Evolutionary conservation across 257 asterid genomes (phyloP).

Genomic region (Rubia yunnanensis): DNA sequence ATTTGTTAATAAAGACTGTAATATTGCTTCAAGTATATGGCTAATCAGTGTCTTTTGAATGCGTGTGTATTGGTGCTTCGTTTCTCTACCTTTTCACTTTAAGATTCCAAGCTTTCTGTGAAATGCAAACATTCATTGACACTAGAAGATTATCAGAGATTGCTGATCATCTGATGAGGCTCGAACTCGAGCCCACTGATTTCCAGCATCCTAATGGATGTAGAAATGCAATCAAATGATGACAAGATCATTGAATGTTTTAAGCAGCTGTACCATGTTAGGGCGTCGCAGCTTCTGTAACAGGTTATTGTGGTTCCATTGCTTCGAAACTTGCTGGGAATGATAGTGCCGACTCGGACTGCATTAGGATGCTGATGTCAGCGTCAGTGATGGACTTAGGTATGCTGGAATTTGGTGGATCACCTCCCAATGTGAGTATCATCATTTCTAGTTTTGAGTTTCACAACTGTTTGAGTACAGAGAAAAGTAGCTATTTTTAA

Average conservation of each 20-base stretch:
- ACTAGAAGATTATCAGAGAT: not conserved
- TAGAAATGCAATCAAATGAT: not conserved
- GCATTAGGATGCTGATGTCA: conserved; percentile 61
- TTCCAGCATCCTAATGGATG: too few relatives aligned
- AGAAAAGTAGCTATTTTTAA: not conserved
- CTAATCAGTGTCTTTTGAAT: too few relatives aligned
- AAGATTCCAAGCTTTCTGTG: conserved; percentile 13
- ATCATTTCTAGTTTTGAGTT: not conserved
- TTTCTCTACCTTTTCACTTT: conserved; percentile 58
- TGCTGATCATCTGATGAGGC: not conserved
- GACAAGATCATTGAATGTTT: not conserved
- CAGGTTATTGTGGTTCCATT: conserved; percentile 58
- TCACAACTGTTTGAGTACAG: not conserved
- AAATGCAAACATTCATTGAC: not conserved
- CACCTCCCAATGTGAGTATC: conserved; percentile 48
- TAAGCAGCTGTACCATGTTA: not conserved
- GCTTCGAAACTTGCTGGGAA: conserved; percentile 51
- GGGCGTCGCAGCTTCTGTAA: not conserved
- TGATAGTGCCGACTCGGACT: conserved; percentile 47
- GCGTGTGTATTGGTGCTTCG: too few relatives aligned
- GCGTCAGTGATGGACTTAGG: conserved; percentile 50
- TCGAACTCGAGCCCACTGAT: too few relatives aligned
- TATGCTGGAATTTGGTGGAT: conserved; percentile 65
- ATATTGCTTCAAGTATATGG: too few relatives aligned
- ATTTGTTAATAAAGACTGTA: too few relatives aligned